Evolutionary conservation across 169 alveolate species (phyloP), one percentile per base, ranked within the genome.

Genomic region (Cryptosporidium viatorum): DNA sequence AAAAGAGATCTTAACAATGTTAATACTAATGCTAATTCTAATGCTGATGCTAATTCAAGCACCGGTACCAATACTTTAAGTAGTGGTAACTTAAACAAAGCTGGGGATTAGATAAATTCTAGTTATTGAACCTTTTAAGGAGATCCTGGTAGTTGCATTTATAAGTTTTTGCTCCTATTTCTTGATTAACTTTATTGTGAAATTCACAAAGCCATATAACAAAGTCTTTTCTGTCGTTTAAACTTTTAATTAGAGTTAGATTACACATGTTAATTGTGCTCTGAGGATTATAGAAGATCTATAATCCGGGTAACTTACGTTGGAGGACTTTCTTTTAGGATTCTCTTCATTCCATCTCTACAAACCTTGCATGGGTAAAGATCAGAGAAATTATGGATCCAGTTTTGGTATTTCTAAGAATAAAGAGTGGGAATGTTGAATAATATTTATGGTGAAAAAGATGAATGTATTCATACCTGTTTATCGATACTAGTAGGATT

Each of bases 281-380:
- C 9, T 2, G 33, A 35, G 39, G 50, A 18, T 23, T 0, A 23
- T 16, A 60, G 59, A n/a, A 8, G 50, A 14, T 9, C 21, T 2
- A n/a, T n/a, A n/a, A 29, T 29, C 3, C 3, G 62, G 23, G 2
- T 51, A 33, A 80, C 59, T 39, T 80, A 80, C 89, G 67, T 60
- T 62, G 89, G 89, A 1, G 89, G 89, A 43, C 16, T 37, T 21
- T 31, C 35, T 21, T 60, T 5, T 3, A 80, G 48, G 39, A 59
- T 41, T 18, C 21, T 62, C 7, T 59, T 62, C 73, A 80, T 80
- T 12, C 89, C 75, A 4, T 31, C 26, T 26, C 89, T 26, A 1
- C 89, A 80, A 16, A 67, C 55, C 33, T 59, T 80, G 52, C 89
- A 80, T 16, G 89, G 89, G 70, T 80, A 80, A 48, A 80, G 52